Percentiles rank a stretch among this genome's conserved stretches.
These are phyloP conservation scores for Reticulascus tulasneorum DNA, from an alignment of 2,329 filamentous ascomycete species.

Conservation along the genomic window DNA sequence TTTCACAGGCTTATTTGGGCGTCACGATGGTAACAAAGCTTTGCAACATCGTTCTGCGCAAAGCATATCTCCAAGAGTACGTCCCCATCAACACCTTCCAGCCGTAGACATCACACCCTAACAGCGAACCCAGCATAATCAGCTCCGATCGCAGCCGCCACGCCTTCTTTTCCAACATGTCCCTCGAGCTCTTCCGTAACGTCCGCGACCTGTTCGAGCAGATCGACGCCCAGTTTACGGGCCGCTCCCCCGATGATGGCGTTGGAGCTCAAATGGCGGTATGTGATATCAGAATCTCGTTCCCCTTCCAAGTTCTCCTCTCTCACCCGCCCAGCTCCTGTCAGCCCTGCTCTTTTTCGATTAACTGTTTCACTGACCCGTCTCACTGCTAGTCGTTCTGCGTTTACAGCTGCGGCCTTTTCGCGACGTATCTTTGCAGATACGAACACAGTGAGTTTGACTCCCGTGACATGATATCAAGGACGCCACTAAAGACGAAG, in stretches of 20 bases:
- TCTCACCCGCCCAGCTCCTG: no score
- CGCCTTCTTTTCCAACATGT: slow-evolving; percentile 39
- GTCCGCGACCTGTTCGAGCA: slow-evolving; percentile 45
- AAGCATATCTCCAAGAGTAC: slow-evolving; percentile 50
- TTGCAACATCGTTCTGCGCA: slow-evolving; percentile 53
- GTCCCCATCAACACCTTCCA: slow-evolving; percentile 37
- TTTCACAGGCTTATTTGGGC: slow-evolving; percentile 45
- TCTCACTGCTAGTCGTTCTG: slow-evolving; percentile 41
- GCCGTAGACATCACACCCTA: slow-evolving; percentile 31
- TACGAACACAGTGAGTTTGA: slow-evolving; percentile 41
- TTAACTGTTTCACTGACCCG: no score
- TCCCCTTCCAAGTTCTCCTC: no score
- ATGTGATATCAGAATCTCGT: no score
- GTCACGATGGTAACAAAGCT: slow-evolving; percentile 52
- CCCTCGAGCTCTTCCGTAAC: slow-evolving; percentile 44
- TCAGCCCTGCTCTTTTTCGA: no score
- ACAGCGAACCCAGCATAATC: slow-evolving; percentile 37
- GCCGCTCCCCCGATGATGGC: slow-evolving; percentile 40
- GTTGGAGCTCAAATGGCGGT: slow-evolving; percentile 51
- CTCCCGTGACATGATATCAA: not conserved
- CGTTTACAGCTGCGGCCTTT: slow-evolving; percentile 51
- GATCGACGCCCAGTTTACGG: slow-evolving; percentile 46
- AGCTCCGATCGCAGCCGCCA: slow-evolving; percentile 31
- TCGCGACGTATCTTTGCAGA: slow-evolving; percentile 48
- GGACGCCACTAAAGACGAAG: slow-evolving; percentile 13